Evolutionary conservation across 78 protist genomes (phyloP).

Genomic region (Dictyostelium citrinum): DNA sequence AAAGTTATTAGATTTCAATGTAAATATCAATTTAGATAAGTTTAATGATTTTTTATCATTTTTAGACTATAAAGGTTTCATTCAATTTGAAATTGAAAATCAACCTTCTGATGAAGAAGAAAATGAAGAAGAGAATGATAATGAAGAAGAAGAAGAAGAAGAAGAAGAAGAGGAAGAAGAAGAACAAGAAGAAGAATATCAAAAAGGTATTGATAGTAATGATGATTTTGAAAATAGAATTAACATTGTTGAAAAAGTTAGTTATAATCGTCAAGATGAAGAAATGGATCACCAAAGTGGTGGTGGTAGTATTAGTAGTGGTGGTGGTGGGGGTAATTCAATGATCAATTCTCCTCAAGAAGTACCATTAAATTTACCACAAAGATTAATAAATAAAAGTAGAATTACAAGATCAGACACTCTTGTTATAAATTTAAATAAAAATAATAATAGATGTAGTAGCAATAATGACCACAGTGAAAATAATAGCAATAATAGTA

Average conservation of each 20-base stretch:
- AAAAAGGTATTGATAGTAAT: background rate
- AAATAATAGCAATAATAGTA: background rate
- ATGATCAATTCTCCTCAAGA: background rate
- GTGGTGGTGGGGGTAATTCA: background rate
- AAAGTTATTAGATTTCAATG: conserved; percentile 46
- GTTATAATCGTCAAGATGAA: background rate
- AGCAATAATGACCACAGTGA: background rate
- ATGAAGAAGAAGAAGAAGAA: background rate
- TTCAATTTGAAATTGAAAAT: conserved; percentile 8
- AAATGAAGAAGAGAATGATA: background rate
- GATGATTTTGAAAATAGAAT: background rate
- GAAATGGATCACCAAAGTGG: background rate
- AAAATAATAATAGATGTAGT: background rate
- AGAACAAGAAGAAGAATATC: background rate
- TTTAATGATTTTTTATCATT: background rate
- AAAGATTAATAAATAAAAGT: background rate
- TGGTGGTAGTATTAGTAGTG: background rate
- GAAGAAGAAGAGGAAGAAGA: background rate
- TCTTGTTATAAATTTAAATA: background rate
- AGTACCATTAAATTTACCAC: background rate
- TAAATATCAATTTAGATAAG: background rate
- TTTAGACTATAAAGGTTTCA: conserved; percentile 37
- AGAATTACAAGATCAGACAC: background rate
- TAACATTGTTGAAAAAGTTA: background rate
- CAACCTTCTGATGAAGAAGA: conserved; percentile 36